These are phyloP conservation scores for Chrysanthemum makinoi DNA, from an alignment of 129 eudicot species.

Conservation along the genomic window DNA sequence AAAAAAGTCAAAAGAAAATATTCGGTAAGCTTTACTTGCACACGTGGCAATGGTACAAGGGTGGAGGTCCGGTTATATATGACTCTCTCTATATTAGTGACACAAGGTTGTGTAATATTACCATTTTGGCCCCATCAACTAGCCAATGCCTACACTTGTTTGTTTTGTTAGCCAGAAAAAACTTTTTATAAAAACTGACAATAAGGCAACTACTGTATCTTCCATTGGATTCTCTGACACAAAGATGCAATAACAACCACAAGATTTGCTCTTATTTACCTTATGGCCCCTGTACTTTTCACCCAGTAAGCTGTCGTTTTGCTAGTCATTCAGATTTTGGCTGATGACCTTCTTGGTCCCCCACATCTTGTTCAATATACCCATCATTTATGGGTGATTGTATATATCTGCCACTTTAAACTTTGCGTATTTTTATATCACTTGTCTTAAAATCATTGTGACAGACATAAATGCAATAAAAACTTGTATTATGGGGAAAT, in stretches of 20 bases:
- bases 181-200: slow-evolving; percentile 46
- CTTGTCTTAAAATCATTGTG: too few relatives aligned
- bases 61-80: slow-evolving; percentile 26
- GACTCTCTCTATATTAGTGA: slow-evolving; percentile 1
- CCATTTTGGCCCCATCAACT: slow-evolving; percentile 31
- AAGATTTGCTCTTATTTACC: slow-evolving; percentile 44
- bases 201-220: slow-evolving; percentile 52
- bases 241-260: slow-evolving; percentile 38
- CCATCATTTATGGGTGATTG: too few relatives aligned
- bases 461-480: too few relatives aligned
- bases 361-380: slow-evolving; percentile 28
- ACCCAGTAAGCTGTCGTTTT: slow-evolving; percentile 39
- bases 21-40: slow-evolving; percentile 22
- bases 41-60: slow-evolving; percentile 28
- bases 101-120: slow-evolving; percentile 20
- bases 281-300: slow-evolving; percentile 54
- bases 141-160: slow-evolving; percentile 7
- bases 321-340: slow-evolving; percentile 52
- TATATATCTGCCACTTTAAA: too few relatives aligned
- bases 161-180: background rate
- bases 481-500: too few relatives aligned
- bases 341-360: slow-evolving; percentile 55
- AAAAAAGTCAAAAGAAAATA: slow-evolving; percentile 27
- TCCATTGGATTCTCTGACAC: slow-evolving; percentile 97
- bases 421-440: too few relatives aligned